Evolutionary conservation across 2,329 filamentous ascomycete genomes (phyloP).

Genomic region (Peltaster fructicola): DNA sequence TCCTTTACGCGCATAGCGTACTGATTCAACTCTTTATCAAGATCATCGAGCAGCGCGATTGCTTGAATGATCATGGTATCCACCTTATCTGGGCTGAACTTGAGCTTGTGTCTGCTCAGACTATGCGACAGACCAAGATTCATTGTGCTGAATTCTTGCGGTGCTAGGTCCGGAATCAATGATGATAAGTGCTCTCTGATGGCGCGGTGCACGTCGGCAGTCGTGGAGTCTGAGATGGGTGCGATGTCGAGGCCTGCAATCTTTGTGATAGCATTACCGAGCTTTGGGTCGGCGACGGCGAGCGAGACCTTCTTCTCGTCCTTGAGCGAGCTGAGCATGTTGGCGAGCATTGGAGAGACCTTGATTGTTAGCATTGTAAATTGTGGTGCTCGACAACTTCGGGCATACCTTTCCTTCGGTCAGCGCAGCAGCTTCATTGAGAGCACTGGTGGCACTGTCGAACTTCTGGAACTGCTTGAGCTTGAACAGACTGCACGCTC

Average conservation of each 20-base stretch:
- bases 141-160: constrained; percentile 83
- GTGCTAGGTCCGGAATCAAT: constrained; percentile 72
- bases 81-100: constrained; percentile 97
- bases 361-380: constrained; percentile 5
- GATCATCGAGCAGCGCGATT: constrained; percentile 79
- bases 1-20: constrained; percentile 99
- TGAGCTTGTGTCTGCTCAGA: constrained; percentile 90
- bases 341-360: constrained; percentile 69
- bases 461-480: constrained; percentile 97
- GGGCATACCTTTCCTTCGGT: constrained; percentile 62
- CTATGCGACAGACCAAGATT: constrained; percentile 92
- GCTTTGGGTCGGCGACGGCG: constrained; percentile 82
- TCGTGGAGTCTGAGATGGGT: constrained; percentile 63
- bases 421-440: constrained; percentile 77
- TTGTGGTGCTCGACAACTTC: too few species aligned
- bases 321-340: constrained; percentile 75
- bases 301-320: constrained; percentile 95
- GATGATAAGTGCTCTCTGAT: constrained; percentile 83
- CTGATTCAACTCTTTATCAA: constrained; percentile 97
- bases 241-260: constrained; percentile 74
- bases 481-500: constrained; percentile 78
- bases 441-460: constrained; percentile 74
- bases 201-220: constrained; percentile 79
- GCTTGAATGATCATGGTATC: constrained; percentile 99
- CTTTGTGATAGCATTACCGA: constrained; percentile 81